These are phyloP conservation scores for Cladosporium cucumerinum DNA, from an alignment of 2,329 filamentous ascomycete genomes.

Conservation along the genomic window DNA sequence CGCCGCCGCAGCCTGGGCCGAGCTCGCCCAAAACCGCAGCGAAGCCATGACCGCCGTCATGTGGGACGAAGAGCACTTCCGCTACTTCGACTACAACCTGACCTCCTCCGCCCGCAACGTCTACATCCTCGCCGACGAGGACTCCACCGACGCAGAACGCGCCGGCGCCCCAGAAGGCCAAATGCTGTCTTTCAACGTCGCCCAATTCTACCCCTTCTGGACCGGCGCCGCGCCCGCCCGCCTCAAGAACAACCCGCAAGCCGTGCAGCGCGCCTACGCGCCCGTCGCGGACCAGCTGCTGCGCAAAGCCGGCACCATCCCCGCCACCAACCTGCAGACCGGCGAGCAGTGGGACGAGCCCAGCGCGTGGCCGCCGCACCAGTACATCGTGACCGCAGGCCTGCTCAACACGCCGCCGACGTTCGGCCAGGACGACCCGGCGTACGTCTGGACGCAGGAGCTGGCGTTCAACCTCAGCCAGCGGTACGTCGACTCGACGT, in stretches of 20 bases:
- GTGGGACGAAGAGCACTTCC: slow-evolving; percentile 61
- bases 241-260: slow-evolving; percentile 58
- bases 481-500: slow-evolving; percentile 64
- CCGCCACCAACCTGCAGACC: slow-evolving; percentile 59
- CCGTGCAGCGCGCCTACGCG: slow-evolving; percentile 53
- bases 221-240: slow-evolving; percentile 58
- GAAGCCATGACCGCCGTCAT: slow-evolving; percentile 61
- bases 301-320: slow-evolving; percentile 54
- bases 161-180: slow-evolving; percentile 51
- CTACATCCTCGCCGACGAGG: slow-evolving; percentile 51
- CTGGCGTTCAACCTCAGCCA: slow-evolving; percentile 60
- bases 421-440: slow-evolving; percentile 52
- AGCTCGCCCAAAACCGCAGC: slow-evolving; percentile 52
- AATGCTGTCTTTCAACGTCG: slow-evolving; percentile 57
- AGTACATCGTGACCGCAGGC: slow-evolving; percentile 62
- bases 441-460: slow-evolving; percentile 53
- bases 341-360: slow-evolving; percentile 69
- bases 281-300: slow-evolving; percentile 55
- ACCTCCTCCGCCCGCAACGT: slow-evolving; percentile 56
- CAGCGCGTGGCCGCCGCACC: slow-evolving; percentile 66
- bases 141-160: slow-evolving; percentile 43
- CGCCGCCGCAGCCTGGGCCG: slow-evolving; percentile 49
- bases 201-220: slow-evolving; percentile 68
- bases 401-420: slow-evolving; percentile 59
- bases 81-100: slow-evolving; percentile 68